Conservation (phyloP, 1,139 yeast genomes). For the Debaryomyces coudertii region DNA sequence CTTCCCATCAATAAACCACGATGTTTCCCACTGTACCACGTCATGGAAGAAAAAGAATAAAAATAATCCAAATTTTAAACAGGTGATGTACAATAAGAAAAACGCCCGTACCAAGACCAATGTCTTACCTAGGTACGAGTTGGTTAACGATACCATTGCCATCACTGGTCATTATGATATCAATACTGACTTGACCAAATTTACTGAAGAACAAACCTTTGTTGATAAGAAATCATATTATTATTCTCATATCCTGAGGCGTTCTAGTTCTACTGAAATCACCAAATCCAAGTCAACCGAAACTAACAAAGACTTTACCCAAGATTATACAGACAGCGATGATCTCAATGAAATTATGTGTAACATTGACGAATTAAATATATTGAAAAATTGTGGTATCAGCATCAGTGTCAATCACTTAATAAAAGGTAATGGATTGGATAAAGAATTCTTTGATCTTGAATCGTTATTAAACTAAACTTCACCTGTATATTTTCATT, state of each 20-base stretch:
- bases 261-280: constrained; percentile 5
- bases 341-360: constrained; percentile 15
- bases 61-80: constrained; percentile 15
- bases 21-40: constrained; percentile 29
- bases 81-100: constrained; percentile 9
- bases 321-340: constrained; percentile 18
- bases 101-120: neutral
- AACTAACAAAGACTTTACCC: constrained; percentile 8
- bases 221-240: constrained; percentile 24
- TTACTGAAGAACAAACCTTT: constrained; percentile 18
- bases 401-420: constrained; percentile 24
- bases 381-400: constrained; percentile 26
- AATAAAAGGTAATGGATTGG: constrained; percentile 18
- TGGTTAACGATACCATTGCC: constrained; percentile 12
- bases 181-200: constrained; percentile 8
- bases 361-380: constrained; percentile 18
- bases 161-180: constrained; percentile 16
- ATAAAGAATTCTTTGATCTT: constrained; percentile 12
- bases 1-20: constrained; percentile 37
- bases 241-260: constrained; percentile 19
- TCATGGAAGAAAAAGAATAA: constrained; percentile 12
- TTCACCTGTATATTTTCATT: constrained; percentile 1
- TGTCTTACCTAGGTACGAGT: constrained; percentile 16
- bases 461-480: constrained; percentile 3
- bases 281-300: constrained; percentile 9